Percentiles rank a stretch among this genome's conserved stretches.
Evolutionary conservation across 306 rosid genomes (phyloP).

Genomic region (Prunus padus): DNA sequence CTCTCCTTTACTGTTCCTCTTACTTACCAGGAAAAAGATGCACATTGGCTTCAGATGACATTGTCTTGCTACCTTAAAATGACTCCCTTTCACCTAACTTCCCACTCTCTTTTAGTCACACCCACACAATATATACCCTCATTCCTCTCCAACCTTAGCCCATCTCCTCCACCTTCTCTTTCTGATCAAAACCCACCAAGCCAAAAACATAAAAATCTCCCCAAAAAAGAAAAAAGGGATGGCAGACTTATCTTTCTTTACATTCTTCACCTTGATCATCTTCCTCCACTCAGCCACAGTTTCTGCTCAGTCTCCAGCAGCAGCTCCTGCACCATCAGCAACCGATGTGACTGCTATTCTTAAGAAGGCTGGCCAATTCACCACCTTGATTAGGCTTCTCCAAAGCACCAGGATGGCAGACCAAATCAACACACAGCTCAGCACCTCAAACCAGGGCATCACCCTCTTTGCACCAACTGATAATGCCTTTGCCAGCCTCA

Average conservation of each 20-base stretch:
- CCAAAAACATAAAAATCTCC: not conserved
- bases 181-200: not conserved
- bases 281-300: conserved; percentile 6
- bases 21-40: conserved; percentile 14
- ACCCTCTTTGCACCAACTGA: conserved; percentile 93
- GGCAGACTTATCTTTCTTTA: conserved; percentile 21
- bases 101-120: conserved; percentile 7
- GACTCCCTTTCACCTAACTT: conserved; percentile 57
- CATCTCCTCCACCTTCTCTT: conserved; percentile 18
- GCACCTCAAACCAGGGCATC: conserved; percentile 79
- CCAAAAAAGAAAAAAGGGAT: not conserved
- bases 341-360: conserved; percentile 66
- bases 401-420: conserved; percentile 58
- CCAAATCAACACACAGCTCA: conserved; percentile 73
- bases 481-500: conserved; percentile 63
- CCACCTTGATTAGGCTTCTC: conserved; percentile 69
- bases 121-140: conserved; percentile 20
- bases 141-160: conserved; percentile 5
- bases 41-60: conserved; percentile 26
- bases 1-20: conserved; percentile 19
- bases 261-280: not conserved
- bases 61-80: conserved; percentile 51
- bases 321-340: conserved; percentile 58
- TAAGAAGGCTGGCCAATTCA: conserved; percentile 85
- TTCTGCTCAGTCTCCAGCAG: conserved; percentile 49